Evolutionary conservation across 108 stramenopile species (phyloP).

Genomic region (Mayamaea pseudoterrestris): DNA sequence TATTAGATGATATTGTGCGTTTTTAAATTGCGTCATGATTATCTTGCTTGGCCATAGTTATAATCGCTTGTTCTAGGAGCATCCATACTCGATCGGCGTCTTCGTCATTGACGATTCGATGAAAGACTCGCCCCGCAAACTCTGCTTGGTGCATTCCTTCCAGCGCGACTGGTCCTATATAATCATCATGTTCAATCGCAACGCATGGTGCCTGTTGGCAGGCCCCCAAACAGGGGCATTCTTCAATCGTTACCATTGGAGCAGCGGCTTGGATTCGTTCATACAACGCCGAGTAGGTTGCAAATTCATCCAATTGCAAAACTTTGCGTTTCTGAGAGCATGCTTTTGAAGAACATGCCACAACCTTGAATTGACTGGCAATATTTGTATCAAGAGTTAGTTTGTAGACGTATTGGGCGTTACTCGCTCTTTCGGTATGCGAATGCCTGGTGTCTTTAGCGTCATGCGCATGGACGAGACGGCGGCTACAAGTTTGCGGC

Average conservation of each 20-base stretch:
- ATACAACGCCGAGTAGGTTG: constrained; percentile 50
- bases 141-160: constrained; percentile 64
- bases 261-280: constrained; percentile 11
- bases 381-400: no score
- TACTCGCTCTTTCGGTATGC: no score
- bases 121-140: constrained; percentile 44
- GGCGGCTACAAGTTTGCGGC: no score
- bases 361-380: constrained; percentile 52
- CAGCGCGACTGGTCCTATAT: constrained; percentile 52
- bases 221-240: constrained; percentile 58
- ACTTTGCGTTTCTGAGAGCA: constrained; percentile 38
- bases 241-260: constrained; percentile 41
- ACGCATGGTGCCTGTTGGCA: constrained; percentile 71
- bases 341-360: constrained; percentile 55
- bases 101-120: constrained; percentile 36
- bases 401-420: no score
- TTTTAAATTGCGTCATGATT: constrained; percentile 10
- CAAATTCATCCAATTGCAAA: constrained; percentile 45
- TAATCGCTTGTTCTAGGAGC: constrained; percentile 44
- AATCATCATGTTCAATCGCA: constrained; percentile 68
- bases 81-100: constrained; percentile 64
- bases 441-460: no score
- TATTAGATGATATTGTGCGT: neutral
- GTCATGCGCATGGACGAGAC: no score
- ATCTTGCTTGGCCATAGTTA: constrained; percentile 32